Percentiles rank a stretch among this genome's conserved stretches.
Evolutionary conservation across 2,329 filamentous ascomycete species (phyloP).

Genomic region (Nemania sp.): DNA sequence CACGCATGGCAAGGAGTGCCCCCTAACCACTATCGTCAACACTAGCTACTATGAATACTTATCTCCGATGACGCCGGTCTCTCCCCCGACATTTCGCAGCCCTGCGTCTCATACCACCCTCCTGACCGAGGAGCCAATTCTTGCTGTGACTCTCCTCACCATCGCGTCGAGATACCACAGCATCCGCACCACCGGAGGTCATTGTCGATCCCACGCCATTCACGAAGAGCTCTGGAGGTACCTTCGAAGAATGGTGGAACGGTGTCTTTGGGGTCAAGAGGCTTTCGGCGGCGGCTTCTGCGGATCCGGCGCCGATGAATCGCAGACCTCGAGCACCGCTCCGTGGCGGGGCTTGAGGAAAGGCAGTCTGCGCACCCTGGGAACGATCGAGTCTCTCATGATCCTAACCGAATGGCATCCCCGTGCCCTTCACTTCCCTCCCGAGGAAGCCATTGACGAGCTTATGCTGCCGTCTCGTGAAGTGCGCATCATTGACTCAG

Average conservation of each 20-base stretch:
- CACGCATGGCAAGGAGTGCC: slow-evolving; percentile 1
- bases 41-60: slow-evolving; percentile 84
- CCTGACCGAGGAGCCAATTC: slow-evolving; percentile 87
- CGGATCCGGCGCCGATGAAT: slow-evolving; percentile 67
- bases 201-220: slow-evolving; percentile 85
- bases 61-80: slow-evolving; percentile 90
- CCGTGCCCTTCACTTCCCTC: slow-evolving; percentile 89
- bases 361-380: slow-evolving; percentile 83
- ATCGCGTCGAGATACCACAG: slow-evolving; percentile 86
- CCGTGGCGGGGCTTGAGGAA: slow-evolving; percentile 71
- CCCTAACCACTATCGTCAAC: slow-evolving; percentile 10
- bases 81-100: slow-evolving; percentile 84
- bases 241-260: slow-evolving; percentile 90
- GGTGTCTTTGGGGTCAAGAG: slow-evolving; percentile 93
- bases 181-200: slow-evolving; percentile 76
- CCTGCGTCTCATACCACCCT: slow-evolving; percentile 79
- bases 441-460: slow-evolving; percentile 73
- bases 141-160: slow-evolving; percentile 87
- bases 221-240: slow-evolving; percentile 96
- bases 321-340: slow-evolving; percentile 68
- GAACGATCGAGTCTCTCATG: slow-evolving; percentile 91
- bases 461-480: slow-evolving; percentile 66
- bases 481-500: slow-evolving; percentile 46
- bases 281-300: slow-evolving; percentile 90
- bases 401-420: slow-evolving; percentile 98